phyloP scores from a whole-genome alignment of 495 filamentous ascomycete genomes.

The Aspergillus biplanus region DNA sequence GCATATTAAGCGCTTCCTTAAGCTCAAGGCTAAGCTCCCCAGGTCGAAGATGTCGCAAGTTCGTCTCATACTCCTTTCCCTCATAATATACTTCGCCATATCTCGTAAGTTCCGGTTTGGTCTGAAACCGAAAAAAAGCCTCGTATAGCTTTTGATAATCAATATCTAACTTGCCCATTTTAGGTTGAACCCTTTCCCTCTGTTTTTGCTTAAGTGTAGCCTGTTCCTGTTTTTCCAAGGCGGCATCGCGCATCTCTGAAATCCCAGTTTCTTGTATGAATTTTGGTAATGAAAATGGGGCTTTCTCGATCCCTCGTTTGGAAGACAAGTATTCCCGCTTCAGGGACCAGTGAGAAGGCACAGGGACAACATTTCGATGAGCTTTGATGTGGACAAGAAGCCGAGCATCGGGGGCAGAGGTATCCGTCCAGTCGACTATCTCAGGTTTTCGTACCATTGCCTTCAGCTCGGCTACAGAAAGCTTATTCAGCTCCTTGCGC shows the following conservation, averaged over 20 bases:
- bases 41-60: constrained; percentile 83
- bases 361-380: constrained; percentile 93
- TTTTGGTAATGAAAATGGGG: constrained; percentile 88
- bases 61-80: constrained; percentile 97
- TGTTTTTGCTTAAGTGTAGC: constrained; percentile 92
- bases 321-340: constrained; percentile 97
- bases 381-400: constrained; percentile 93
- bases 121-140: constrained; percentile 96
- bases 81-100: constrained; percentile 99
- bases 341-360: constrained; percentile 89
- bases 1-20: constrained; percentile 92
- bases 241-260: constrained; percentile 95
- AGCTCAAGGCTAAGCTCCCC: constrained; percentile 89
- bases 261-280: constrained; percentile 99
- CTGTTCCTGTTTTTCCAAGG: constrained; percentile 91
- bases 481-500: constrained; percentile 83
- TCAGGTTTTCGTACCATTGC: constrained; percentile 89
- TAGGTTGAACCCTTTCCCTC: constrained; percentile 89
- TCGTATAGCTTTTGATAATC: constrained; percentile 98
- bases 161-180: constrained; percentile 97
- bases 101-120: constrained; percentile 88
- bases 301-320: constrained; percentile 94
- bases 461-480: constrained; percentile 94
- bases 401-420: constrained; percentile 86
- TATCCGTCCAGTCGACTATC: constrained; percentile 96